These are phyloP conservation scores for Mucor sp. DNA, from an alignment of 371 early-diverging fungal species.

Conservation along the genomic window DNA sequence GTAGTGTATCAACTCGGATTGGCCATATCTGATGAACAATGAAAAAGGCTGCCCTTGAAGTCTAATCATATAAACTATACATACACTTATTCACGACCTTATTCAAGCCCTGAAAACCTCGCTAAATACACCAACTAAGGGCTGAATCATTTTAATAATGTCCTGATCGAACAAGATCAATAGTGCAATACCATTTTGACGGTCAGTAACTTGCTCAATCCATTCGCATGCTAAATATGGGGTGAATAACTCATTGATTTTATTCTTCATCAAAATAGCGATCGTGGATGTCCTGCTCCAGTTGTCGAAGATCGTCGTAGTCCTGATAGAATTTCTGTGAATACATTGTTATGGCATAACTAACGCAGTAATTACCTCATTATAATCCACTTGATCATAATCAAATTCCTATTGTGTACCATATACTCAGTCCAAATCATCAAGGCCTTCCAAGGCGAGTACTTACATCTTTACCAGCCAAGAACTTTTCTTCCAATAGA, in stretches of 20 bases:
- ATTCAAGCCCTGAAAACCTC: too few species aligned
- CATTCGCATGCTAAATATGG: too few species aligned
- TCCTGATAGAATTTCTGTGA: background rate
- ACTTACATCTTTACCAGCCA: conserved; percentile 54
- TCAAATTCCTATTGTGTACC: conserved; percentile 27
- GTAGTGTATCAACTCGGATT: too few species aligned
- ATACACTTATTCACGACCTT: too few species aligned
- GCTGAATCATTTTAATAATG: too few species aligned
- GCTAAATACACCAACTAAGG: too few species aligned
- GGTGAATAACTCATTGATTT: background rate
- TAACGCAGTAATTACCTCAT: conserved; percentile 28
- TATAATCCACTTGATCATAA: conserved; percentile 43
- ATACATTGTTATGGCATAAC: background rate
- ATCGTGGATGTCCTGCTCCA: conserved; percentile 50
- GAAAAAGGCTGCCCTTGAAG: too few species aligned
- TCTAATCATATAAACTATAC: too few species aligned
- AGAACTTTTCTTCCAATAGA: conserved; percentile 48
- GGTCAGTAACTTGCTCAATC: too few species aligned
- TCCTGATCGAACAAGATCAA: too few species aligned
- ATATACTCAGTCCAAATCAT: conserved; percentile 13
- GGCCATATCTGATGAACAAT: too few species aligned
- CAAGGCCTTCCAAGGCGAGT: background rate
- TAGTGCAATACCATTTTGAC: too few species aligned
- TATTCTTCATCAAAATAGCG: conserved; percentile 50
- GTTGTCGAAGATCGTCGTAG: conserved; percentile 35